Evolutionary conservation across 177 flowering plant genomes (phyloP).

Genomic region (Vitis hybrid): DNA sequence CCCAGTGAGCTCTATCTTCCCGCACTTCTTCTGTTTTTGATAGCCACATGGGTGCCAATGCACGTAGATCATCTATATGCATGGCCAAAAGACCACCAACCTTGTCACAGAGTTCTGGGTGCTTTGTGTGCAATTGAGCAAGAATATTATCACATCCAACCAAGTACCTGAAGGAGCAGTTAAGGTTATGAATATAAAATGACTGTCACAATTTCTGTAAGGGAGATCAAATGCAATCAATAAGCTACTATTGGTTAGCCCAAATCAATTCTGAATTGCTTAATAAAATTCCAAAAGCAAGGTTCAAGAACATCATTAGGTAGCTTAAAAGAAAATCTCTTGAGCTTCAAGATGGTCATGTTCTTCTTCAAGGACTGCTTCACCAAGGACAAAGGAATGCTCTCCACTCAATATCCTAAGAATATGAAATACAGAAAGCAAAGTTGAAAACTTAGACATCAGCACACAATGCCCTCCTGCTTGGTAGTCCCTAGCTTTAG

Average conservation of each 20-base stretch:
- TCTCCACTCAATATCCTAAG: background rate
- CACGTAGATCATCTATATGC: conserved; percentile 97
- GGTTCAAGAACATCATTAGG: background rate
- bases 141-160: conserved; percentile 93
- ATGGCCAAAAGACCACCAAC: conserved; percentile 95
- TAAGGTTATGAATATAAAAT: background rate
- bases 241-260: background rate
- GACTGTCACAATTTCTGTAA: background rate
- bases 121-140: conserved; percentile 78
- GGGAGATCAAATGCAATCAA: background rate
- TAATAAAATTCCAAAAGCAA: background rate
- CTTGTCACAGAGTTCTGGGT: conserved; percentile 95
- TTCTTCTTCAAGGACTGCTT: conserved; percentile 2
- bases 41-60: conserved; percentile 94
- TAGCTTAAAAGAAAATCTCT: background rate
- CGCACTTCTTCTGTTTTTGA: conserved; percentile 98
- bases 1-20: conserved; percentile 94
- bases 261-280: background rate
- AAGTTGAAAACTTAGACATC: background rate
- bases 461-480: background rate
- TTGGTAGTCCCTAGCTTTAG: background rate
- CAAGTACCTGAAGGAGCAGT: conserved; percentile 62
- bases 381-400: background rate
- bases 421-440: background rate
- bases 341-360: background rate